Evolutionary conservation across 495 filamentous ascomycete genomes (phyloP).

Genomic region (Sordaria brevicollis): DNA sequence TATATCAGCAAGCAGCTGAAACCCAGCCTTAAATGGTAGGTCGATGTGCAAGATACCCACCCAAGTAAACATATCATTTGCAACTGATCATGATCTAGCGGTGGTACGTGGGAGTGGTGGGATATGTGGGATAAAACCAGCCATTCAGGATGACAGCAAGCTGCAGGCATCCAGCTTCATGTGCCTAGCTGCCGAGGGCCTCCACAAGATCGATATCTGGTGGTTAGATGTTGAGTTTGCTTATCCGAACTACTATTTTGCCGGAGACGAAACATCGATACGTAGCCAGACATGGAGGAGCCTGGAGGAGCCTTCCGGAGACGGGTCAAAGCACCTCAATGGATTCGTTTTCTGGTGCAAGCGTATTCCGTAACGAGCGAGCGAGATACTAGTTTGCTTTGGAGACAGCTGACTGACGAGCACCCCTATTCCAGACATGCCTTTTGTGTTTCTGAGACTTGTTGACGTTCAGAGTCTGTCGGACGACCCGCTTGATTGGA

Average conservation of each 20-base stretch:
- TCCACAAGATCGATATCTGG: background rate
- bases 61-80: background rate
- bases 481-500: constrained; percentile 7
- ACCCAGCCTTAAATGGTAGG: background rate
- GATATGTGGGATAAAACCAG: background rate
- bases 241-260: background rate
- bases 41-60: background rate
- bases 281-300: background rate
- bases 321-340: background rate
- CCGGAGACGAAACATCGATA: background rate
- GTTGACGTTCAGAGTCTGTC: background rate
- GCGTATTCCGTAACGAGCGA: no score
- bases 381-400: no score
- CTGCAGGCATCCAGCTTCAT: background rate
- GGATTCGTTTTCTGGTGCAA: background rate
- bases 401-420: background rate
- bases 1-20: background rate
- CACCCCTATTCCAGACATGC: background rate
- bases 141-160: background rate
- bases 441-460: background rate
- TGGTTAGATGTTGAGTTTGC: background rate
- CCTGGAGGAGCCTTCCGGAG: background rate
- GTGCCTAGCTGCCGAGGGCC: background rate
- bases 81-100: background rate
- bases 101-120: background rate